These are phyloP conservation scores for Xylariaceae sp. DNA, from an alignment of 2,329 filamentous ascomycete species.

Conservation along the genomic window DNA sequence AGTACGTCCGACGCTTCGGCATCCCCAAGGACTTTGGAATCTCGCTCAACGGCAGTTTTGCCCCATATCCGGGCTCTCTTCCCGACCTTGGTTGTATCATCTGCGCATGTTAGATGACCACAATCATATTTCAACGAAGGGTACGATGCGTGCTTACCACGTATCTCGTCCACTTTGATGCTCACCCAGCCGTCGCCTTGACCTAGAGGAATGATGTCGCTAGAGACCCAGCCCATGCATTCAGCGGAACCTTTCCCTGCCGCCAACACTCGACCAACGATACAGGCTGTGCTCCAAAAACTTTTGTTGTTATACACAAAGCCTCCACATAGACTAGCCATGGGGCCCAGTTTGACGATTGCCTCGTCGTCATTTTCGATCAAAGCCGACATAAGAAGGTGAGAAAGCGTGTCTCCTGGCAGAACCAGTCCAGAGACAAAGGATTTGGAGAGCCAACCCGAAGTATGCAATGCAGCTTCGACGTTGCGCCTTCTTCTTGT, in stretches of 20 bases:
- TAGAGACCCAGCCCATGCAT: constrained; percentile 67
- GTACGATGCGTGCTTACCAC: too few relatives aligned
- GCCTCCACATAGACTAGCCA: constrained; percentile 60
- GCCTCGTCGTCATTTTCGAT: constrained; percentile 62
- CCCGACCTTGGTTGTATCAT: constrained; percentile 46
- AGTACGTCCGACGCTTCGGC: constrained; percentile 51
- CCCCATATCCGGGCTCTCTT: constrained; percentile 59
- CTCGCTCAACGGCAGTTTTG: constrained; percentile 55
- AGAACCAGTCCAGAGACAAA: constrained; percentile 63
- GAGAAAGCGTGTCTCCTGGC: constrained; percentile 59
- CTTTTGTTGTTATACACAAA: constrained; percentile 62
- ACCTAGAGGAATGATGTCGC: constrained; percentile 51
- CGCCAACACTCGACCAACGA: constrained; percentile 62
- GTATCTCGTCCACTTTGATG: constrained; percentile 51
- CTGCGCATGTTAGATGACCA: constrained; percentile 31
- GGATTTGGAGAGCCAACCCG: constrained; percentile 65
- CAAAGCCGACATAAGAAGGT: constrained; percentile 63
- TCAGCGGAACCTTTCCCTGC: constrained; percentile 59
- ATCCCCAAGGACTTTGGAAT: constrained; percentile 58
- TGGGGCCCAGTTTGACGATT: constrained; percentile 53
- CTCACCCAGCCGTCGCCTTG: constrained; percentile 56
- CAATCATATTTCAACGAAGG: constrained; percentile 14
- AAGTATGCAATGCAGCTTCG: constrained; percentile 53
- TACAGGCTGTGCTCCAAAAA: constrained; percentile 65
- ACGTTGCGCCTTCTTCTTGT: constrained; percentile 49